Conservation (phyloP, 1,284 basidiomycete genomes). For the Hemileia vastatrix region DNA sequence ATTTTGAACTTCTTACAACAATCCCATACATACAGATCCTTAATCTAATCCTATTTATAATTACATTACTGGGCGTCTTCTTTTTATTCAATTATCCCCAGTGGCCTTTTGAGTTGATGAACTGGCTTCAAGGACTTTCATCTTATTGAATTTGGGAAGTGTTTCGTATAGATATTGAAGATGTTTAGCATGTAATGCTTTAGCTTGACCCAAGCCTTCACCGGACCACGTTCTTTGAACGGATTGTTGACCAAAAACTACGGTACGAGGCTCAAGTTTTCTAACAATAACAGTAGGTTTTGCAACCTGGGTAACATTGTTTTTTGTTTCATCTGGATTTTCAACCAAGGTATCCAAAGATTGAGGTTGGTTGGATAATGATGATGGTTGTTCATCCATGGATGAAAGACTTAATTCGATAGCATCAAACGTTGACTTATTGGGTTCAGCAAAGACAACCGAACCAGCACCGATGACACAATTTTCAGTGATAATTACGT, state of each 20-base stretch:
- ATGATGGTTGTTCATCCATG: too few species aligned
- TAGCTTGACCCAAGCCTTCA: constrained; percentile 10
- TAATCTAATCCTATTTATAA: too few species aligned
- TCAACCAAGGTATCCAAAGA: too few species aligned
- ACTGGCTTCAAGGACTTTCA: too few species aligned
- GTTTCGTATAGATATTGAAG: constrained; percentile 13
- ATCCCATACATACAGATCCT: too few species aligned
- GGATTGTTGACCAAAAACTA: constrained; percentile 15
- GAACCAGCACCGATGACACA: constrained; percentile 15
- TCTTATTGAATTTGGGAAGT: constrained; percentile 21
- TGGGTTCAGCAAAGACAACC: constrained; percentile 5
- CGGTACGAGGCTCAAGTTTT: neutral
- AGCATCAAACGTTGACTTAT: neutral
- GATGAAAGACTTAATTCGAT: too few species aligned
- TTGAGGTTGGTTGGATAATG: too few species aligned
- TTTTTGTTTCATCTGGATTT: too few species aligned
- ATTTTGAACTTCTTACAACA: too few species aligned
- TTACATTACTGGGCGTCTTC: too few species aligned
- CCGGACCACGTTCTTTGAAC: constrained; percentile 2
- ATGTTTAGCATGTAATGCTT: constrained; percentile 17
- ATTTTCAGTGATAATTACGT: neutral
- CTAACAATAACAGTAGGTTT: neutral
- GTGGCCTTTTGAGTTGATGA: too few species aligned
- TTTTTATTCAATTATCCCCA: too few species aligned
- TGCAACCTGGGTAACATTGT: neutral